These are phyloP conservation scores for Pleurotus pulmonarius DNA, from an alignment of 768 basidiomycete genomes.

Conservation along the genomic window DNA sequence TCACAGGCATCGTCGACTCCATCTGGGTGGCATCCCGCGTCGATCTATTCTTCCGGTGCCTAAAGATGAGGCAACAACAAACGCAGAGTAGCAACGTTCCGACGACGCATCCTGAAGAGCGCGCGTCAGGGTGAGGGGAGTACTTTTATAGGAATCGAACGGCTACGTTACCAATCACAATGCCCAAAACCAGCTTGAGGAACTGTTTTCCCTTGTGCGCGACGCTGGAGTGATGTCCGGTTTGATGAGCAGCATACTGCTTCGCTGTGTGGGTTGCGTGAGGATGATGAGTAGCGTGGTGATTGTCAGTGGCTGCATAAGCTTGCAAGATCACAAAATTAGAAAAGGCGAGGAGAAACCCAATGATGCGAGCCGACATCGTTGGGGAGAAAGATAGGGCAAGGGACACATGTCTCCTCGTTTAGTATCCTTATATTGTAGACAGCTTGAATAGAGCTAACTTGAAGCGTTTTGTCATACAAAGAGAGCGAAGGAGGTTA, in stretches of 20 bases:
- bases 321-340: not conserved
- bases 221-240: not conserved
- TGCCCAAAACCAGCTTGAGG: conserved; percentile 2
- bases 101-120: not conserved
- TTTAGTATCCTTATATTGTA: not conserved
- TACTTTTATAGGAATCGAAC: not conserved
- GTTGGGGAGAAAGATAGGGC: not conserved
- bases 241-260: not conserved
- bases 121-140: not conserved
- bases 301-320: not conserved
- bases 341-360: not conserved
- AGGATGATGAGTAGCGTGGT: not conserved
- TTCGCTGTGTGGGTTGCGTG: not conserved
- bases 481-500: too few species aligned
- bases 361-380: not conserved
- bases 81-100: conserved; percentile 1
- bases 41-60: not conserved
- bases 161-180: not conserved
- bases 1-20: not conserved
- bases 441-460: not conserved
- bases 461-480: too few species aligned
- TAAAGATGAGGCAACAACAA: conserved; percentile 1
- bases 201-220: conserved; percentile 4
- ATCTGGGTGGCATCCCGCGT: not conserved
- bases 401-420: not conserved